Evolutionary conservation across 257 asterid genomes (phyloP).

Genomic region (Lantana camara): DNA sequence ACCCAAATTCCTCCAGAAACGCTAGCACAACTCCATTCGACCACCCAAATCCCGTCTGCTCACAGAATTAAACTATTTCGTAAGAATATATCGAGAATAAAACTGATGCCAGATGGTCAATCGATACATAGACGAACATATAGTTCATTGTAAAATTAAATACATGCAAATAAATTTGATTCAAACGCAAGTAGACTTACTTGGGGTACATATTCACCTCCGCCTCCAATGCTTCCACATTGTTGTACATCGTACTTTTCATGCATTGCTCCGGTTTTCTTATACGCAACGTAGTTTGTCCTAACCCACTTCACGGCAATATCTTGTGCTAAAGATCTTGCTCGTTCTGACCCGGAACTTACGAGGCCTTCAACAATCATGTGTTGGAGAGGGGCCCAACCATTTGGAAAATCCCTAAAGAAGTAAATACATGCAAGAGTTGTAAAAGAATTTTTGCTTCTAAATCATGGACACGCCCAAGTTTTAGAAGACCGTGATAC

Average conservation of each 20-base stretch:
- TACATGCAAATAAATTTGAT: too few species aligned
- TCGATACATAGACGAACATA: too few species aligned
- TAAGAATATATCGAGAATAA: too few species aligned
- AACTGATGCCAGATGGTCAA: too few species aligned
- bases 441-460: too few species aligned
- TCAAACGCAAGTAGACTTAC: constrained; percentile 63
- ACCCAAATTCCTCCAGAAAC: constrained; percentile 90
- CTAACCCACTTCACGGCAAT: constrained; percentile 77
- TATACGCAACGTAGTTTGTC: constrained; percentile 70
- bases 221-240: constrained; percentile 85
- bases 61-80: background rate
- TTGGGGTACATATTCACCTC: constrained; percentile 91
- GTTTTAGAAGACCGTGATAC: too few species aligned
- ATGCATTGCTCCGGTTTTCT: constrained; percentile 76
- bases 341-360: constrained; percentile 52
- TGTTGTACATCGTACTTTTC: constrained; percentile 77
- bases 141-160: background rate
- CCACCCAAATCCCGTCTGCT: constrained; percentile 99
- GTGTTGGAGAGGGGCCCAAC: constrained; percentile 98
- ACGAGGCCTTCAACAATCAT: constrained; percentile 82
- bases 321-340: constrained; percentile 52
- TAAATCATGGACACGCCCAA: too few species aligned
- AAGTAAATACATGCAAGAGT: too few species aligned
- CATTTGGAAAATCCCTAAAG: constrained; percentile 91
- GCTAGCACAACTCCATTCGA: constrained; percentile 88